phyloP scores from a whole-genome alignment of 768 basidiomycete genomes.

The Russula griseocarnosa region DNA sequence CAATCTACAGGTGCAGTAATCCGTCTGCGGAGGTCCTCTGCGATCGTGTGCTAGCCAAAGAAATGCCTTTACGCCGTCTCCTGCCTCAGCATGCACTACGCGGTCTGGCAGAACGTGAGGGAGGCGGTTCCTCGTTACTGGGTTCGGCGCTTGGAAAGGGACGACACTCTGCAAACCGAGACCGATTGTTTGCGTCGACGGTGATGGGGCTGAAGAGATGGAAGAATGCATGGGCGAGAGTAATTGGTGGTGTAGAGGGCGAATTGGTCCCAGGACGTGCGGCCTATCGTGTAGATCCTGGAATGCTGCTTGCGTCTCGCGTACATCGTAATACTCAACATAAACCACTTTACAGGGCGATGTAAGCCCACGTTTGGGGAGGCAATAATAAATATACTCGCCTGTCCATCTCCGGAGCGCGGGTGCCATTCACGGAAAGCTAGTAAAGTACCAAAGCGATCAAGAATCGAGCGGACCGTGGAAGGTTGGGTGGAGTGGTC shows the following conservation, averaged over 20 bases:
- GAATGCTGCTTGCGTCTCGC: slow-evolving; percentile 52
- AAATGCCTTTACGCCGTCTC: slow-evolving; percentile 29
- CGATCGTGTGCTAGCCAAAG: slow-evolving; percentile 21
- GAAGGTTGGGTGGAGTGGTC: slow-evolving; percentile 19
- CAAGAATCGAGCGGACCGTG: slow-evolving; percentile 24
- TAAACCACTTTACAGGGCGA: slow-evolving; percentile 40
- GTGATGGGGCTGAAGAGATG: not conserved
- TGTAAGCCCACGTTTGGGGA: not conserved
- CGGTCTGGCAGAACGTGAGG: slow-evolving; percentile 17
- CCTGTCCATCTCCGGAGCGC: slow-evolving; percentile 25
- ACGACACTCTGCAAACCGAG: slow-evolving; percentile 14
- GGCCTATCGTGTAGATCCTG: slow-evolving; percentile 43
- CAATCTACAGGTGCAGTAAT: slow-evolving; percentile 21
- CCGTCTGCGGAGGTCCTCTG: slow-evolving; percentile 25
- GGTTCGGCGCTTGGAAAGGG: slow-evolving; percentile 23
- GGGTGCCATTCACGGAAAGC: slow-evolving; percentile 24
- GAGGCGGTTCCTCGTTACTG: not conserved
- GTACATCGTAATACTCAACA: slow-evolving; percentile 66
- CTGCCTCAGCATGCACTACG: slow-evolving; percentile 29
- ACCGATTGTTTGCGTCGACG: slow-evolving; percentile 9
- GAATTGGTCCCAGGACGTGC: slow-evolving; percentile 27
- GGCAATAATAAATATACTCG: slow-evolving; percentile 12
- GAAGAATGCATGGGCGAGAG: slow-evolving; percentile 6
- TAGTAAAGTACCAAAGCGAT: slow-evolving; percentile 24
- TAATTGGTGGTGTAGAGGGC: slow-evolving; percentile 21